Evolutionary conservation across 169 alveolate genomes (phyloP).

Genomic region (Cryptosporidium andersoni): DNA sequence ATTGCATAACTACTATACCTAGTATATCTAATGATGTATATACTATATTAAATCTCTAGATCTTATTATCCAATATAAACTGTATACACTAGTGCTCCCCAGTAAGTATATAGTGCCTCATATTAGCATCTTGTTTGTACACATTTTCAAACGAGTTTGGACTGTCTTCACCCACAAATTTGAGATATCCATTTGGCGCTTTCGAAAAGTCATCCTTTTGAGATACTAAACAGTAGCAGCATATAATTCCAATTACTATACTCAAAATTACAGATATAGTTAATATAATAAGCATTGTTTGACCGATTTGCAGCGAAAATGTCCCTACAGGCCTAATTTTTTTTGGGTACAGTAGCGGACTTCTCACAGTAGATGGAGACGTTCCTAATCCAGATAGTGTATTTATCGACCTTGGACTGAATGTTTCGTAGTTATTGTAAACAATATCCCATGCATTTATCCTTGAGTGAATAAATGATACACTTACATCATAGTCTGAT

Average conservation of each 20-base stretch:
- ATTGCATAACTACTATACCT: background rate
- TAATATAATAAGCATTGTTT: constrained; percentile 17
- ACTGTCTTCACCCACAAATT: constrained; percentile 41
- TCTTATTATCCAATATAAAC: constrained; percentile 9
- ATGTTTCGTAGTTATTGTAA: constrained; percentile 28
- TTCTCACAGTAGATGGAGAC: background rate
- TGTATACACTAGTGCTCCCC: constrained; percentile 7
- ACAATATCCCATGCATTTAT: constrained; percentile 66
- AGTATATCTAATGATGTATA: constrained; percentile 7
- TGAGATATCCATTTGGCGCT: constrained; percentile 19
- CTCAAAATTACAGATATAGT: constrained; percentile 17
- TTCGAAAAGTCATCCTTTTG: constrained; percentile 47
- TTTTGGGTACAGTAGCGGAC: background rate
- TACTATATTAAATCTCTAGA: background rate
- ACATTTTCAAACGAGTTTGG: constrained; percentile 37
- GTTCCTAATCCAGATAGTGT: too few species aligned
- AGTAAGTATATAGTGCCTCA: constrained; percentile 36
- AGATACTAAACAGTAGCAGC: constrained; percentile 32
- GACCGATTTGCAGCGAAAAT: constrained; percentile 55
- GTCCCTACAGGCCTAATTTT: constrained; percentile 10
- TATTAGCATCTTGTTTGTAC: constrained; percentile 33
- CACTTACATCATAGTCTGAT: too few species aligned
- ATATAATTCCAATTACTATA: constrained; percentile 9
- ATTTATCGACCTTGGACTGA: background rate
- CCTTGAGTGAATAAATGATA: constrained; percentile 7